These are phyloP conservation scores for Coprinopsis marcescibilis DNA, from an alignment of 768 basidiomycete genomes.

Conservation along the genomic window DNA sequence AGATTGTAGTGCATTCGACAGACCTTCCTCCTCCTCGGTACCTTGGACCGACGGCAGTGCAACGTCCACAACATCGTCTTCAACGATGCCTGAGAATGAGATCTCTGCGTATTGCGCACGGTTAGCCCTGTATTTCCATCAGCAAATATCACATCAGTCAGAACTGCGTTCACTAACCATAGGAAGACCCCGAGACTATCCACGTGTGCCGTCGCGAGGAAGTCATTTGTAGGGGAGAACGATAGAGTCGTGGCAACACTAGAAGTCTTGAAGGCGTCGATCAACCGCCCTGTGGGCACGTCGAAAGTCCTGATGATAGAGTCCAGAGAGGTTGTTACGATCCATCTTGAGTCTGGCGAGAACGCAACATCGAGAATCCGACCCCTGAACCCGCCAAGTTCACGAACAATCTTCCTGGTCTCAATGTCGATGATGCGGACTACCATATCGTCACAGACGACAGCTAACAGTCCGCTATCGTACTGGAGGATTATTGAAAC, in stretches of 20 bases:
- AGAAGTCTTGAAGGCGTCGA: constrained; percentile 86
- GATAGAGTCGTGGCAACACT: constrained; percentile 86
- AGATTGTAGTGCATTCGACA: constrained; percentile 10
- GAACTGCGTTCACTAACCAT: constrained; percentile 48
- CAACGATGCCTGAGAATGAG: constrained; percentile 70
- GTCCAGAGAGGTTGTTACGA: constrained; percentile 84
- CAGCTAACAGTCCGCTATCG: constrained; percentile 79
- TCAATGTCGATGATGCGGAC: constrained; percentile 90
- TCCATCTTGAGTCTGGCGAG: constrained; percentile 93
- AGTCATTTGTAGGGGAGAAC: constrained; percentile 94
- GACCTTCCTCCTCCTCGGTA: constrained; percentile 74
- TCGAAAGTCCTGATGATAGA: constrained; percentile 93
- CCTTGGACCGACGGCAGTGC: constrained; percentile 83
- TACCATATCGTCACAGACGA: constrained; percentile 79
- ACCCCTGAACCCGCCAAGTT: constrained; percentile 76
- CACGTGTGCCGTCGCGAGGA: constrained; percentile 91
- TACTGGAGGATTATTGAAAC: constrained; percentile 73
- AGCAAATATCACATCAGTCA: constrained; percentile 1
- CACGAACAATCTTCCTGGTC: constrained; percentile 81
- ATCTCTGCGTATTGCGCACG: constrained; percentile 90
- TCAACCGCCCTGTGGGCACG: constrained; percentile 85
- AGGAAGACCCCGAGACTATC: constrained; percentile 92
- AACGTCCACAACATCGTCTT: constrained; percentile 66
- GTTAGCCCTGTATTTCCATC: constrained; percentile 65
- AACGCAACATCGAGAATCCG: constrained; percentile 91